Evolutionary conservation across 2,329 filamentous ascomycete species (phyloP).

Genomic region (Knufia petricola): DNA sequence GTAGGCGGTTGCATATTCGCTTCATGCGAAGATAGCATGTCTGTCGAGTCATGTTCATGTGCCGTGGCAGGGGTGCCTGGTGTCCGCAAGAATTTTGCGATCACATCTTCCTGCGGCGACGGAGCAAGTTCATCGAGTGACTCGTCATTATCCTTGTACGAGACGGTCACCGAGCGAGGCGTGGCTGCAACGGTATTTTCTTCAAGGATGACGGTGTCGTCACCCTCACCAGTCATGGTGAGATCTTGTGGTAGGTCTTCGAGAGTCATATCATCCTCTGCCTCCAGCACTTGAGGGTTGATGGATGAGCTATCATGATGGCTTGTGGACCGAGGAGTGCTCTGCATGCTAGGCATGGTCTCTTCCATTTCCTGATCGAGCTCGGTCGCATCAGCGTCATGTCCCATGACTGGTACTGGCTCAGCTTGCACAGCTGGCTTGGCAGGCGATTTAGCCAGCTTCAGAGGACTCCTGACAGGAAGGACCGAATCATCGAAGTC

Average conservation of each 20-base stretch:
- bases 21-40: neutral
- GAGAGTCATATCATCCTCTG: slow-evolving; percentile 12
- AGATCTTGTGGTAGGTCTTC: slow-evolving; percentile 16
- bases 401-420: neutral
- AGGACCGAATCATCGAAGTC: slow-evolving; percentile 24
- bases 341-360: neutral
- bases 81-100: slow-evolving; percentile 5
- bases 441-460: neutral
- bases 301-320: slow-evolving; percentile 4
- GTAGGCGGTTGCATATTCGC: neutral
- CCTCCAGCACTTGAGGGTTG: slow-evolving; percentile 4
- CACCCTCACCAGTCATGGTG: slow-evolving; percentile 1
- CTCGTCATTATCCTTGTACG: neutral
- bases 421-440: neutral
- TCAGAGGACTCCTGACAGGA: slow-evolving; percentile 18
- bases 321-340: neutral
- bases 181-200: neutral
- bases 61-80: slow-evolving; percentile 1
- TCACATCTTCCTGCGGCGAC: slow-evolving; percentile 1
- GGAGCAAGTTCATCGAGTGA: slow-evolving; percentile 1
- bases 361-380: slow-evolving; percentile 5
- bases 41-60: neutral
- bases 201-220: neutral
- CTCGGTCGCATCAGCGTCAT: slow-evolving; percentile 11
- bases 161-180: neutral